phyloP scores from a whole-genome alignment of 768 basidiomycete species.

The Clavaria fumosa region DNA sequence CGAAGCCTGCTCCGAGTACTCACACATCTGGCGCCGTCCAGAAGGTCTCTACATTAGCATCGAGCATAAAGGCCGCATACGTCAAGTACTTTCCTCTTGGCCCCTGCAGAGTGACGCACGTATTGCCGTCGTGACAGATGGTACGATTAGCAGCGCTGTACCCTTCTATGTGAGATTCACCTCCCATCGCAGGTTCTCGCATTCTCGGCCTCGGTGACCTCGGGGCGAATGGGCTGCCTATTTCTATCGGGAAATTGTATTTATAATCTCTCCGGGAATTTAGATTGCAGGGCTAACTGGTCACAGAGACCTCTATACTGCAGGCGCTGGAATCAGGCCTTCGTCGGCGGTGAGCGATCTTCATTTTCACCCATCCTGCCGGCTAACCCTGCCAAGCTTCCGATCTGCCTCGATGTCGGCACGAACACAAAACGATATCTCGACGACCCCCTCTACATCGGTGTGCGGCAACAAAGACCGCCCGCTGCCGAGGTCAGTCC shows the following conservation, averaged over 20 bases:
- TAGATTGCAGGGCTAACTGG: no score
- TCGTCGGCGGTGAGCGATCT: conserved; percentile 24
- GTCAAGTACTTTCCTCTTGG: conserved; percentile 39
- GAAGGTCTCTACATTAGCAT: conserved; percentile 50
- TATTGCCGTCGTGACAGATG: conserved; percentile 71
- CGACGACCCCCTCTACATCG: conserved; percentile 64
- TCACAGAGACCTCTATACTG: conserved; percentile 48
- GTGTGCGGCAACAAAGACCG: conserved; percentile 42
- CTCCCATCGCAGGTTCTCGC: conserved; percentile 32
- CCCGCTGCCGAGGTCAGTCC: conserved; percentile 24
- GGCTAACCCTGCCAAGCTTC: conserved; percentile 11
- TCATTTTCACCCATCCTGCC: background rate
- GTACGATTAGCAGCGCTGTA: conserved; percentile 21
- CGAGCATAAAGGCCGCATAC: conserved; percentile 48
- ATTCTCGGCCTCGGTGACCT: conserved; percentile 54
- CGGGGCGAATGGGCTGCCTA: conserved; percentile 35
- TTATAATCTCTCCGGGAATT: conserved; percentile 12
- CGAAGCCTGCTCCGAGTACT: conserved; percentile 57
- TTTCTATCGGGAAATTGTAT: conserved; percentile 61
- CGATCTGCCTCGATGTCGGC: conserved; percentile 60
- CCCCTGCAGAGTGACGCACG: conserved; percentile 29
- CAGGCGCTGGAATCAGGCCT: conserved; percentile 50
- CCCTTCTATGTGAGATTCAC: conserved; percentile 6
- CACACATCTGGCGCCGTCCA: conserved; percentile 50
- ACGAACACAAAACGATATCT: conserved; percentile 51